These are phyloP conservation scores for Pythium inflatum DNA, from an alignment of 352 stramenopile genomes.

Conservation along the genomic window DNA sequence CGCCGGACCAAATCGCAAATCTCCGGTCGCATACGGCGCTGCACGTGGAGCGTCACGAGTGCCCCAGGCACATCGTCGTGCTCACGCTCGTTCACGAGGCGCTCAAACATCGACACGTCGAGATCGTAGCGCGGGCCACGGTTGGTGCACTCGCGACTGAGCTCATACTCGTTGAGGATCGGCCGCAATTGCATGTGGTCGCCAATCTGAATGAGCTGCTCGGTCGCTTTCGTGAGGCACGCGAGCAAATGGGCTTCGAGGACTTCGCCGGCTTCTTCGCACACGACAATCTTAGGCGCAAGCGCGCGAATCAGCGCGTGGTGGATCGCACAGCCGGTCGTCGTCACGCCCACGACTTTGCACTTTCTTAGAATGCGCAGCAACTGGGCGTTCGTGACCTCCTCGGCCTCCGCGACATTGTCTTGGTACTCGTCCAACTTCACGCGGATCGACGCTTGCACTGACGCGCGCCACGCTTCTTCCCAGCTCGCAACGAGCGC, in stretches of 20 bases:
- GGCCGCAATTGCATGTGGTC: constrained; percentile 88
- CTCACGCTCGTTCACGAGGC: constrained; percentile 43
- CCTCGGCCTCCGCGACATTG: constrained; percentile 38
- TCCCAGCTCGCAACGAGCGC: constrained; percentile 40
- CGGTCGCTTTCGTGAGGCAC: constrained; percentile 58
- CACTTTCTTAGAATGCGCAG: constrained; percentile 31
- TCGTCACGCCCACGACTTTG: constrained; percentile 85
- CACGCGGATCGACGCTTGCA: constrained; percentile 13
- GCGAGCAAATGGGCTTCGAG: constrained; percentile 72
- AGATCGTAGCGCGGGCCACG: constrained; percentile 62
- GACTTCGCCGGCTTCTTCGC: constrained; percentile 89
- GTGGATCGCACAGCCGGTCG: constrained; percentile 76
- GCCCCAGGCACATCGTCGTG: constrained; percentile 10
- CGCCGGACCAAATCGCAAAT: constrained; percentile 78
- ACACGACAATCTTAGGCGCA: constrained; percentile 73
- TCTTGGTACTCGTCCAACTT: constrained; percentile 25
- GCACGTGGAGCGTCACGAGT: constrained; percentile 58
- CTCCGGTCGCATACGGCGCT: constrained; percentile 80
- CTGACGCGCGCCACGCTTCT: constrained; percentile 46
- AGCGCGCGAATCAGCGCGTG: constrained; percentile 63
- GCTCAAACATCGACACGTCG: constrained; percentile 86
- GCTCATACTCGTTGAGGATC: constrained; percentile 68
- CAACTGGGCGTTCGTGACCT: constrained; percentile 35
- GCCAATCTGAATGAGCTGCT: constrained; percentile 89
- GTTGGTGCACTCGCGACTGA: constrained; percentile 54